These are phyloP conservation scores for Sanguinoderma infundibulare DNA, from an alignment of 1,284 basidiomycete species.

Conservation along the genomic window DNA sequence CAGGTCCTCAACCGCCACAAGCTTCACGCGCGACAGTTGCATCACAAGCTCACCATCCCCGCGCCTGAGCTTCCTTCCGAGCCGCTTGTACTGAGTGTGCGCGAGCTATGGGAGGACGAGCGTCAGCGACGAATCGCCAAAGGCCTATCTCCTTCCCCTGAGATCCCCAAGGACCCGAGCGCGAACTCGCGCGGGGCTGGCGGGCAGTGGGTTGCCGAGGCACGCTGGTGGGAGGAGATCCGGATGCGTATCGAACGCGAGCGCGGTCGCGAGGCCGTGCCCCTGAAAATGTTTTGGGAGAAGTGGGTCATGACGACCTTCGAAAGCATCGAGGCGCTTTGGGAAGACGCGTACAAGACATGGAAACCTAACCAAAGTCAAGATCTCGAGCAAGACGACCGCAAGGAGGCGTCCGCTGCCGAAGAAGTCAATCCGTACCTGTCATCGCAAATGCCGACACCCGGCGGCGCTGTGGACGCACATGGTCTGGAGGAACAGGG, in stretches of 20 bases:
- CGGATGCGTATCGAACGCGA: constrained; percentile 54
- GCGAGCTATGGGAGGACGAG: constrained; percentile 96
- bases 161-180: constrained; percentile 67
- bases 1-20: constrained; percentile 86
- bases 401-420: neutral
- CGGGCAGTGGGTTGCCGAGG: constrained; percentile 72
- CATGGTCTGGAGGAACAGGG: constrained; percentile 20
- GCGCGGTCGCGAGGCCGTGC: constrained; percentile 37
- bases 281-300: constrained; percentile 48
- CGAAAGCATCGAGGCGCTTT: constrained; percentile 81
- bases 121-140: constrained; percentile 66
- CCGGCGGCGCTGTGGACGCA: neutral
- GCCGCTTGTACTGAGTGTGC: constrained; percentile 86
- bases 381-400: neutral
- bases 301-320: constrained; percentile 86
- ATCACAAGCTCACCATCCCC: constrained; percentile 73
- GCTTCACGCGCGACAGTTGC: constrained; percentile 71
- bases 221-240: constrained; percentile 72
- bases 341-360: constrained; percentile 60
- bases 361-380: constrained; percentile 52
- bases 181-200: constrained; percentile 58
- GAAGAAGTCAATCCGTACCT: constrained; percentile 36
- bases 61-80: constrained; percentile 57
- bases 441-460: constrained; percentile 9
- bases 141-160: constrained; percentile 72